Base-by-base conservation (phyloP, 2,329 filamentous ascomycete genomes). In the Phaeosphaeriaceae sp. region DNA sequence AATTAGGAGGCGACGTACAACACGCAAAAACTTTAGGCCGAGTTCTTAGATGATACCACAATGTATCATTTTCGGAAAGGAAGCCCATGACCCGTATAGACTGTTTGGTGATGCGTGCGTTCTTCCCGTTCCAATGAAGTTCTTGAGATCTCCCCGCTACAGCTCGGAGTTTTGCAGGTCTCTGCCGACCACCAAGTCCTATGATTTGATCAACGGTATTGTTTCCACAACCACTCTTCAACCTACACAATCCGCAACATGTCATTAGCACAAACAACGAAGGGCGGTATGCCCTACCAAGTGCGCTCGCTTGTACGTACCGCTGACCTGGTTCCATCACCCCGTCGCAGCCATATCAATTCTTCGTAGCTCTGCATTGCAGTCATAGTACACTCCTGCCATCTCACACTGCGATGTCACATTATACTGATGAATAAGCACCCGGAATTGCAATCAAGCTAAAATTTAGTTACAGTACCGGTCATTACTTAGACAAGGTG, bases 401-500 rank as follows among this genome's bases (percentile, higher is more conserved):
- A 16, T 8, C 17, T 8, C 38, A 20, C 35, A 11, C 12, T 20
- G 23, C n/a, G 15, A 23, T 16, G 4, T n/a, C 9, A 32, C 13
- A 17, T 32, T 13, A 6, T 12, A 15, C 17, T 13, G 6, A 30
- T 13, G 3, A 3, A n/a, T 16, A 9, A 16, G 12, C 17, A 30
- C 15, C 6, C 18, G 23, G 13, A 8, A 11, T 11, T 6, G 13
- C 11, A 18, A n/a, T 8, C 6, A 12, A 12, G 23, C 42, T 60
- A 35, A 64, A 36, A 13, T 32, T 15, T 2, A 3, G 13, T 16
- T 29, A 42, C 57, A 96, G 92, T 97, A 96, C 77, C 92, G 94
- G 61, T 93, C 93, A 68, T 81, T 99, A 65, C 81, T 97, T 67
- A 89, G 92, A 64, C 89, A 94, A 74, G 87, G 91, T 55, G 82